Evolutionary conservation across 495 filamentous ascomycete species (phyloP).

Genomic region (Stereocaulon alpinum): DNA sequence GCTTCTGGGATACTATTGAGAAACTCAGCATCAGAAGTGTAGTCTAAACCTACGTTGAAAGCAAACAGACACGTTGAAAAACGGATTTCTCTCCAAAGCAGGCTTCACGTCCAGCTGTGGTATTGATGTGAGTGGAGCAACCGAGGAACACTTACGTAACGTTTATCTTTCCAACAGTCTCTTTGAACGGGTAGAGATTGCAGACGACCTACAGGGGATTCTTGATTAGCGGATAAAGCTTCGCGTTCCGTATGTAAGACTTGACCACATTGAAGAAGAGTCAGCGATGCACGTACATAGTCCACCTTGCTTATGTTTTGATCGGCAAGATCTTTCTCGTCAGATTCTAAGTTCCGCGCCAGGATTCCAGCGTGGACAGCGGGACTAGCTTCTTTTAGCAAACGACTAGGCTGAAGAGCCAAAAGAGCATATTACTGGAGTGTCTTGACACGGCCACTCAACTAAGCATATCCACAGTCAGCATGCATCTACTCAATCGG

Average conservation of each 20-base stretch:
- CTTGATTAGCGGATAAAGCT: background rate
- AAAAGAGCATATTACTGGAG: background rate
- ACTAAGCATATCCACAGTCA: background rate
- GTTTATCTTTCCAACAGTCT: constrained; percentile 91
- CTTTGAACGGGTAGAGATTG: constrained; percentile 55
- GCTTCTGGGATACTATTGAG: constrained; percentile 60
- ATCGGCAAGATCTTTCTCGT: constrained; percentile 91
- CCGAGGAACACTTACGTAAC: constrained; percentile 46
- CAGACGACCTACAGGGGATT: background rate
- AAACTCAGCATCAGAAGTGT: too few species aligned
- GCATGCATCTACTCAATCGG: background rate
- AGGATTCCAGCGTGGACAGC: constrained; percentile 84
- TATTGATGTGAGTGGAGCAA: background rate
- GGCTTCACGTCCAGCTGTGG: too few species aligned
- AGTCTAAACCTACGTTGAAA: too few species aligned
- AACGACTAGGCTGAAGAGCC: too few species aligned
- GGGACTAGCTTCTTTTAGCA: background rate
- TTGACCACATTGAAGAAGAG: background rate
- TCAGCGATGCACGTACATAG: constrained; percentile 46
- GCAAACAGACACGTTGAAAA: too few species aligned
- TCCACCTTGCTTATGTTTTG: constrained; percentile 97
- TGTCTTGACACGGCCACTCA: background rate
- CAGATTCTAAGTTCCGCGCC: constrained; percentile 79
- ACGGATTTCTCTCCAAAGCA: too few species aligned
- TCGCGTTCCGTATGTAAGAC: background rate